These are phyloP conservation scores for Dothistroma pini DNA, from an alignment of 2,329 filamentous ascomycete species.

Conservation along the genomic window DNA sequence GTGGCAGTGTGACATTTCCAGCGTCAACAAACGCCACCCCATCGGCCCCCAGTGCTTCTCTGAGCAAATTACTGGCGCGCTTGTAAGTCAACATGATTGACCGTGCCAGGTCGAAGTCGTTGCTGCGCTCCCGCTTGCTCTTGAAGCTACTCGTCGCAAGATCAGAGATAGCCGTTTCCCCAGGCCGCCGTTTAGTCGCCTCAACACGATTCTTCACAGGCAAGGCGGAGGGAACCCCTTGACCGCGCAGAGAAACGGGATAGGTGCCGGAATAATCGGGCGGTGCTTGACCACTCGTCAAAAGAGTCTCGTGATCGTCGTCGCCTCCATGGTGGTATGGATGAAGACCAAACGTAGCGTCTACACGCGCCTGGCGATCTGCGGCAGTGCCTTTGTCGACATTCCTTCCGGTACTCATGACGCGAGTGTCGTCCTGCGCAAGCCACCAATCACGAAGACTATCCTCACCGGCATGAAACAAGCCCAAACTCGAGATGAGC, in stretches of 20 bases:
- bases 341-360: constrained; percentile 20
- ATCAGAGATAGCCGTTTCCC: not conserved
- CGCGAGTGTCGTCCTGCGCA: constrained; percentile 23
- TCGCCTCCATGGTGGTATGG: not conserved
- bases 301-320: not conserved
- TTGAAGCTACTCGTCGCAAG: not conserved
- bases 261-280: not conserved
- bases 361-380: constrained; percentile 8
- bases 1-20: not conserved
- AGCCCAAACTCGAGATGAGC: constrained; percentile 52
- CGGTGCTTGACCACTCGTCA: not conserved
- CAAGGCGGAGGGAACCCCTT: not conserved
- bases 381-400: not conserved
- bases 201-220: not conserved
- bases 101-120: not conserved
- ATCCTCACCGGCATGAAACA: constrained; percentile 36
- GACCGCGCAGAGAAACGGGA: not conserved
- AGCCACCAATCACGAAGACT: constrained; percentile 31
- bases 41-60: constrained; percentile 45
- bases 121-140: not conserved
- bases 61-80: constrained; percentile 29
- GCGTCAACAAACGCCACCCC: constrained; percentile 46
- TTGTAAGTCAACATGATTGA: constrained; percentile 36
- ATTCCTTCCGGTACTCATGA: constrained; percentile 9
- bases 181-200: not conserved